phyloP scores from a whole-genome alignment of 1,139 yeast species.

The Blastobotrys indianensis region DNA sequence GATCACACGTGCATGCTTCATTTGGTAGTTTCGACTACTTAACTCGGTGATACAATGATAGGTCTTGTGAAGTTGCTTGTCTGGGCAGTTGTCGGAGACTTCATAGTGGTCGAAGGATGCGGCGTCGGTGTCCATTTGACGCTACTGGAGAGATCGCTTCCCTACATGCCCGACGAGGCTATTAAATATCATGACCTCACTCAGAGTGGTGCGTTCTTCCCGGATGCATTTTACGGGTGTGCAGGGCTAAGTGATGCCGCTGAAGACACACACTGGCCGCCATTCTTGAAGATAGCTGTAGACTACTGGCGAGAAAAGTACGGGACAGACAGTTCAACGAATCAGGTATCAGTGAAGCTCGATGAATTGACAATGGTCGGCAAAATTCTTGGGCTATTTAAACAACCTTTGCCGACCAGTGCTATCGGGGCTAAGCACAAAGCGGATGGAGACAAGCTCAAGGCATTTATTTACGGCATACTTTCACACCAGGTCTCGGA shows the following conservation, averaged over 20 bases:
- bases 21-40: too few relatives aligned
- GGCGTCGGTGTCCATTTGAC: slow-evolving; percentile 37
- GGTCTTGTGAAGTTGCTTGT: too few relatives aligned
- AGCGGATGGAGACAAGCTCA: slow-evolving; percentile 26
- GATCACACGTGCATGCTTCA: too few relatives aligned
- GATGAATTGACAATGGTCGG: neutral
- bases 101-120: slow-evolving; percentile 1
- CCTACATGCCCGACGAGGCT: slow-evolving; percentile 31
- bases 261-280: slow-evolving; percentile 63
- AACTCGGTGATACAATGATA: too few relatives aligned
- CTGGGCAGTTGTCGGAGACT: too few relatives aligned
- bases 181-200: slow-evolving; percentile 19
- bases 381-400: slow-evolving; percentile 1
- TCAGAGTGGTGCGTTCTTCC: slow-evolving; percentile 54
- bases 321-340: slow-evolving; percentile 7
- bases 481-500: slow-evolving; percentile 55
- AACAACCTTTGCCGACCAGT: neutral
- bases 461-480: slow-evolving; percentile 49
- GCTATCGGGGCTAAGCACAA: neutral
- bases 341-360: neutral
- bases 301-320: slow-evolving; percentile 36
- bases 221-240: slow-evolving; percentile 58
- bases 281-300: slow-evolving; percentile 44
- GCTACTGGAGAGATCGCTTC: slow-evolving; percentile 35
- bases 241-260: slow-evolving; percentile 45